A percentile compares a stretch with the other conserved stretches of the same genome.
Evolutionary conservation across 75 land plant species (phyloP).

Genomic region (Sequoia sempervirens): DNA sequence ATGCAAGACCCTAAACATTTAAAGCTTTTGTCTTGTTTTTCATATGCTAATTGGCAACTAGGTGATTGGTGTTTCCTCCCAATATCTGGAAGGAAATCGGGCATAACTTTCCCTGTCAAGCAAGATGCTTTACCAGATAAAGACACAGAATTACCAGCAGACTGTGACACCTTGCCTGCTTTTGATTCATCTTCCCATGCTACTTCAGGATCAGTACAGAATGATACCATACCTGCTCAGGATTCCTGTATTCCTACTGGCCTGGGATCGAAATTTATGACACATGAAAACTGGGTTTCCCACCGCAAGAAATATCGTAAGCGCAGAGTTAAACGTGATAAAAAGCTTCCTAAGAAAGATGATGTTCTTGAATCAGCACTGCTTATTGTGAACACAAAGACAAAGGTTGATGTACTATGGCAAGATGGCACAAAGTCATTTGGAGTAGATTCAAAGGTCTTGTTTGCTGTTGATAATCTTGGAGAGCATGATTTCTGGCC

Average conservation of each 20-base stretch:
- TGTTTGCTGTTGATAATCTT: slow-evolving; percentile 79
- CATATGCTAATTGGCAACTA: slow-evolving; percentile 88
- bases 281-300: slow-evolving; percentile 41
- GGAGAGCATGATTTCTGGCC: slow-evolving; percentile 95
- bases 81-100: not conserved
- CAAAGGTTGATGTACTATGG: slow-evolving; percentile 89
- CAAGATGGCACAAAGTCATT: slow-evolving; percentile 73
- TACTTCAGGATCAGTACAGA: slow-evolving; percentile 7
- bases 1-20: slow-evolving; percentile 76
- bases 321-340: slow-evolving; percentile 53
- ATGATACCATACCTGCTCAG: slow-evolving; percentile 7
- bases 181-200: not conserved
- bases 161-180: not conserved
- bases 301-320: slow-evolving; percentile 61
- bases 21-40: slow-evolving; percentile 64
- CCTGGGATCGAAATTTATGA: slow-evolving; percentile 29
- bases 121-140: not conserved
- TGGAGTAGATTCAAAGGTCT: slow-evolving; percentile 42
- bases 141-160: not conserved
- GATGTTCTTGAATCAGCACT: slow-evolving; percentile 68
- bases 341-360: slow-evolving; percentile 52
- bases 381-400: slow-evolving; percentile 59
- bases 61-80: slow-evolving; percentile 86
- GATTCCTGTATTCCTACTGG: slow-evolving; percentile 24
- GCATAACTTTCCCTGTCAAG: not conserved